Evolutionary conservation across 106 monocot species (phyloP).

Genomic region (Agapanthus africanus): DNA sequence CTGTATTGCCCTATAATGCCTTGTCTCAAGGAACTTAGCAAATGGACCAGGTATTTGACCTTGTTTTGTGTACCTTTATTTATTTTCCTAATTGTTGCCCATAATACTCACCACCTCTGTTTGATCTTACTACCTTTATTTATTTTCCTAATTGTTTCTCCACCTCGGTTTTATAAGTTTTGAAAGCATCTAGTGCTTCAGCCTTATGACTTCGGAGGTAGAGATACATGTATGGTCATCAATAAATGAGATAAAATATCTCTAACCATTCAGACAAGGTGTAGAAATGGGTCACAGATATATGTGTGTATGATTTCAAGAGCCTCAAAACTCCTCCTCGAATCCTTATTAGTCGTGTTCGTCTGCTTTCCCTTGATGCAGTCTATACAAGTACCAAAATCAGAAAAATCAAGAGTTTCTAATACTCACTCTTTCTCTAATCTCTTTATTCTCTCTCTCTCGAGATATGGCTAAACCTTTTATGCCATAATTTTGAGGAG

Average conservation of each 20-base stretch:
- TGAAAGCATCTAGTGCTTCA: neutral
- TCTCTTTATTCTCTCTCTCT: neutral
- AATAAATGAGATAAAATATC: constrained; percentile 1
- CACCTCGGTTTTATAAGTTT: neutral
- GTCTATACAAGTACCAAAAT: constrained; percentile 6
- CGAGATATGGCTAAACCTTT: constrained; percentile 4
- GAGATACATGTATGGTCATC: constrained; percentile 4
- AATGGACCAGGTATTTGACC: constrained; percentile 5
- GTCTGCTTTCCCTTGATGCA: constrained; percentile 16
- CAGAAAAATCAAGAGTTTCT: neutral
- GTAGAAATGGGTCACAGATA: constrained; percentile 1
- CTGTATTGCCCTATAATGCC: constrained; percentile 9
- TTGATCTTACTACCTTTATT: neutral
- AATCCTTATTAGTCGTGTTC: neutral
- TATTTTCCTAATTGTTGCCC: too few species aligned
- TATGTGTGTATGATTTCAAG: constrained; percentile 6
- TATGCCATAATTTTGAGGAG: neutral
- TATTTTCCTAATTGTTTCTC: constrained; percentile 2
- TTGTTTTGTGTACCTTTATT: constrained; percentile 1
- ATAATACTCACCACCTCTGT: neutral
- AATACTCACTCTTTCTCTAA: constrained; percentile 6
- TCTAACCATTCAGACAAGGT: neutral
- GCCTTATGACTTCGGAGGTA: neutral
- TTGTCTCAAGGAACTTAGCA: constrained; percentile 5
- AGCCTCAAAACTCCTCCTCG: neutral